Base-by-base conservation (phyloP, 2,329 filamentous ascomycete species). In the Pseudodiploospora longispora region DNA sequence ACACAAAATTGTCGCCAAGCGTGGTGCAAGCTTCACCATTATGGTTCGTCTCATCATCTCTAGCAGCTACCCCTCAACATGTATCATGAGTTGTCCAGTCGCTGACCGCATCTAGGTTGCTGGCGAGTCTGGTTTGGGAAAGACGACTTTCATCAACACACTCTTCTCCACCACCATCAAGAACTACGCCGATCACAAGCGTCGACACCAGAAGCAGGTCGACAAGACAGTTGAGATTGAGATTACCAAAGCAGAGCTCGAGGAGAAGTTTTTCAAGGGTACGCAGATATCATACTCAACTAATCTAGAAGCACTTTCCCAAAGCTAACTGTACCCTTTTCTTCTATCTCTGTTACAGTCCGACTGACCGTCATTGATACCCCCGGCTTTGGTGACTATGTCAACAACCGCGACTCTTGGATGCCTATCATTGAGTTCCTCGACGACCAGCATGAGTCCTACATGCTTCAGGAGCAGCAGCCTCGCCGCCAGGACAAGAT, bases 251-350 rank as follows among this genome's bases (percentile, higher is more conserved):
- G 93, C 93, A 48, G 93, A 98, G 76, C 76, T 98, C 52, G 93
- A 98, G 74, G 93, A 98, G 84, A 98, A 98, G 77, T 98, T 98
- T 79, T 98, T 98, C 85, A 98, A 98, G 80, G 91, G 91, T 96
- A 75, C 46, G 62, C 8, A 34, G 27, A 32, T 38, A 36, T 29
- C 37, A 38, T 29, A 30, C 46, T 27, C 44, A 32, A 4, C 35
- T 36, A 12, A 10, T 27, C 12, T 30, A 2, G 19, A 36, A n/a
- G 19, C 19, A 19, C 19, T 34, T 19, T 19, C 19, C 19, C 19
- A 19, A 19, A 19, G 19, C 19, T 19, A 19, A 19, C 19, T 19
- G 19, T 19, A 19, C 19, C 19, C 19, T 19, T 19, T 19, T 19
- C 19, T 19, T 19, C 19, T 32, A 27, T 27, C 10, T 4, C 27